Conservation (phyloP, 495 filamentous ascomycete genomes). For the Penicillium waksmanii region DNA sequence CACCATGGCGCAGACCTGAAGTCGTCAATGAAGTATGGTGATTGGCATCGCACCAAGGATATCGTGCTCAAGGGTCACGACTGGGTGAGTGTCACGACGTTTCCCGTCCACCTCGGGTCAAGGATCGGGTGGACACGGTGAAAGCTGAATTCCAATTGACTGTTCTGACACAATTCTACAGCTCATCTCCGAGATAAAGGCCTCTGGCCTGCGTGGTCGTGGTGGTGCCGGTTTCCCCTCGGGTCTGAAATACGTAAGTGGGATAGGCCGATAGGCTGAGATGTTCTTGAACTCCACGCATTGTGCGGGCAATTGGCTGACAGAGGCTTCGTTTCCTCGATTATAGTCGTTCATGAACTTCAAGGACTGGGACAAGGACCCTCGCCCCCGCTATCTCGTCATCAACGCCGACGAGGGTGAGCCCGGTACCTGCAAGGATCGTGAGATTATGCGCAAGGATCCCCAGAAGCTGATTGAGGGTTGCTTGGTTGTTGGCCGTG, state of each 20-base stretch:
- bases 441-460: constrained; percentile 99
- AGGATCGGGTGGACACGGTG: constrained; percentile 14
- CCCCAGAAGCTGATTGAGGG: constrained; percentile 98
- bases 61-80: constrained; percentile 96
- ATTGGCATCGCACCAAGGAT: constrained; percentile 99
- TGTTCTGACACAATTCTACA: constrained; percentile 39
- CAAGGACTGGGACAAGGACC: constrained; percentile 99
- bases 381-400: constrained; percentile 91
- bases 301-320: constrained; percentile 5
- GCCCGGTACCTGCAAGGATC: constrained; percentile 98
- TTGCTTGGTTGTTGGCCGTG: constrained; percentile 92
- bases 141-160: constrained; percentile 4
- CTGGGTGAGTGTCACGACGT: constrained; percentile 63
- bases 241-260: constrained; percentile 94
- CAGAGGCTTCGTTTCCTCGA: constrained; percentile 23
- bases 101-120: constrained; percentile 4
- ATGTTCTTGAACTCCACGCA: background rate
- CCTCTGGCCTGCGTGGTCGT: constrained; percentile 91
- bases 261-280: constrained; percentile 13
- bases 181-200: constrained; percentile 96
- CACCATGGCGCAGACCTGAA: constrained; percentile 89
- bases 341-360: constrained; percentile 98
- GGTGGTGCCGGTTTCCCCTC: constrained; percentile 98
- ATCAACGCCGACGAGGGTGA: constrained; percentile 99
- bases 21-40: constrained; percentile 95